Percentiles rank a stretch among this genome's conserved stretches.
Conservation (phyloP, 140 eudicot species). For the Flaveria floridana region DNA sequence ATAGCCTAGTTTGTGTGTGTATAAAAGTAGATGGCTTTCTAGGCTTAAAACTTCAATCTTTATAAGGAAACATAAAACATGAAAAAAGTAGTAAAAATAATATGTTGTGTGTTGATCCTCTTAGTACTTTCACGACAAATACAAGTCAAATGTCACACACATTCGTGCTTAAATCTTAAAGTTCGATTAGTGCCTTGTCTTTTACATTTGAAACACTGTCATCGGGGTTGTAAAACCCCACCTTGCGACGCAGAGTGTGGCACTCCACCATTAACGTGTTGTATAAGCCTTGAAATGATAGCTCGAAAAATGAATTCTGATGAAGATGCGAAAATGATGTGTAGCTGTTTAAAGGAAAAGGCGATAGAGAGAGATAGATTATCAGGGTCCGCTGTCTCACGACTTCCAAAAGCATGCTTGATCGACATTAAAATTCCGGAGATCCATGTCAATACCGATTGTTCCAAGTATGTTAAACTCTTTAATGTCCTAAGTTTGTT, state of each 20-base stretch:
- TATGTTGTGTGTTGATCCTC: slow-evolving; percentile 17
- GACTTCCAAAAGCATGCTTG: slow-evolving; percentile 28
- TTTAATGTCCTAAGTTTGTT: not conserved
- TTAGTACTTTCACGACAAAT: slow-evolving; percentile 18
- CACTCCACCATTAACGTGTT: slow-evolving; percentile 20
- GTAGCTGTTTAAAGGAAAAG: slow-evolving; percentile 23
- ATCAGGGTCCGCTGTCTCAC: slow-evolving; percentile 23
- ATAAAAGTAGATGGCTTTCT: not conserved
- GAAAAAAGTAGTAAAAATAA: slow-evolving; percentile 13
- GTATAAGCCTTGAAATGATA: slow-evolving; percentile 24
- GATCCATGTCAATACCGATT: slow-evolving; percentile 17
- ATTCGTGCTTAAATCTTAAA: not conserved
- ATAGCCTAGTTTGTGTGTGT: not conserved
- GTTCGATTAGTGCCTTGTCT: slow-evolving; percentile 20
- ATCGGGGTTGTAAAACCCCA: not conserved
- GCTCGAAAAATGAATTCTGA: slow-evolving; percentile 15
- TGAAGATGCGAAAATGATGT: slow-evolving; percentile 23
- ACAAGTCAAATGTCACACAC: slow-evolving; percentile 2
- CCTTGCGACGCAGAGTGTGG: slow-evolving; percentile 10
- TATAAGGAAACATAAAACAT: slow-evolving; percentile 14
- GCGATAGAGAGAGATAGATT: not conserved
- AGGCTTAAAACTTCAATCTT: not conserved
- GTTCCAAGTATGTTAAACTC: slow-evolving; percentile 22
- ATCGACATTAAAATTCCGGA: slow-evolving; percentile 25
- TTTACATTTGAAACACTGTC: slow-evolving; percentile 22